Evolutionary conservation across 106 monocot species (phyloP).

Genomic region (Dioscorea zingiberensis): DNA sequence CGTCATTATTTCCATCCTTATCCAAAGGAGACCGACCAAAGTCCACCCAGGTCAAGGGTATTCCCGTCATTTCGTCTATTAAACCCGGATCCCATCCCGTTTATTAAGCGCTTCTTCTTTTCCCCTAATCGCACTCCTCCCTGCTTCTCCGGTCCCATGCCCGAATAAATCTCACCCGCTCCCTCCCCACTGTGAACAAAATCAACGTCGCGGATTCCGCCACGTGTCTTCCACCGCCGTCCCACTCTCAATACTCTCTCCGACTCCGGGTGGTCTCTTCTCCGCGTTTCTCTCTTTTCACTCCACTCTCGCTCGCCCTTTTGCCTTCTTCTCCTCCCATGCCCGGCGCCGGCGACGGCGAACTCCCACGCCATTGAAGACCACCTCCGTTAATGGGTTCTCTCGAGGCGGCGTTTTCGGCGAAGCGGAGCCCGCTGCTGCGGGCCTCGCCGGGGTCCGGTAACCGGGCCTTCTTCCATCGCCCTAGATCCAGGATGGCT

Average conservation of each 20-base stretch:
- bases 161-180: no score
- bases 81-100: no score
- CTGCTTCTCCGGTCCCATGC: no score
- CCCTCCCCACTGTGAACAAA: no score
- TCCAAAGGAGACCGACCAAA: no score
- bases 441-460: conserved; percentile 6
- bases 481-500: conserved; percentile 44
- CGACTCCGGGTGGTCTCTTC: neutral
- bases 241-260: neutral
- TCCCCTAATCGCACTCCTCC: no score
- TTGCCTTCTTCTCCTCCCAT: neutral
- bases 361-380: neutral
- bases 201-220: no score
- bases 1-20: no score
- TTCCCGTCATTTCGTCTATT: no score
- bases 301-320: neutral
- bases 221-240: no score
- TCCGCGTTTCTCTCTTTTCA: neutral
- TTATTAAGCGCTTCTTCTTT: no score
- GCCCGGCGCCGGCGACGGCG: neutral
- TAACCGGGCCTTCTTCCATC: conserved; percentile 14
- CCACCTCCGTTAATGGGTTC: conserved; percentile 23
- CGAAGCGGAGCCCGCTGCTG: conserved; percentile 21
- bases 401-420: conserved; percentile 10
- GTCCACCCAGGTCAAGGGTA: no score